Evolutionary conservation across 129 eudicot species (phyloP).

Genomic region (Flaveria bidentis): DNA sequence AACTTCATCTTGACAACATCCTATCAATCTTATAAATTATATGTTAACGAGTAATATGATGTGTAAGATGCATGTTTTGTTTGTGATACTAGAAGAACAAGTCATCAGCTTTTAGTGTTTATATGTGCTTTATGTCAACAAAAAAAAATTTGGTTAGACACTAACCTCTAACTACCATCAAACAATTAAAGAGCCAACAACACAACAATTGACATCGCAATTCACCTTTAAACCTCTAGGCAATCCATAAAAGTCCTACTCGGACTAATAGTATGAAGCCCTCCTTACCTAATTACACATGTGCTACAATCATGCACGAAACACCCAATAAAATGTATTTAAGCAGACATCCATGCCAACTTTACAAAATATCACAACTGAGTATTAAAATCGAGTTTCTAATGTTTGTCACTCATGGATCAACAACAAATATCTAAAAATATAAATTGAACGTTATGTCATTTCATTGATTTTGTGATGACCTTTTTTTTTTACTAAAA

Average conservation of each 20-base stretch:
- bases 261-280: no score
- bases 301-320: no score
- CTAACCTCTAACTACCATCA: neutral
- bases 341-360: no score
- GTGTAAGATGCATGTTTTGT: neutral
- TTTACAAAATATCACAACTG: no score
- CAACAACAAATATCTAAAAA: no score
- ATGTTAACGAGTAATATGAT: neutral
- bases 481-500: no score
- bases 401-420: no score
- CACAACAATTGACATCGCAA: neutral
- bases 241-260: neutral
- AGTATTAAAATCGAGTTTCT: no score
- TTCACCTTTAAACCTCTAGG: neutral
- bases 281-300: no score
- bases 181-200: neutral
- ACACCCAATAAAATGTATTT: no score
- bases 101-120: neutral
- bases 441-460: no score
- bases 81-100: neutral
- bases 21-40: neutral
- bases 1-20: neutral
- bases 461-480: no score
- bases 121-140: neutral
- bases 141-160: neutral